Conservation (phyloP, 805 yeast genomes). For the Nakazawaea ishiwadae region DNA sequence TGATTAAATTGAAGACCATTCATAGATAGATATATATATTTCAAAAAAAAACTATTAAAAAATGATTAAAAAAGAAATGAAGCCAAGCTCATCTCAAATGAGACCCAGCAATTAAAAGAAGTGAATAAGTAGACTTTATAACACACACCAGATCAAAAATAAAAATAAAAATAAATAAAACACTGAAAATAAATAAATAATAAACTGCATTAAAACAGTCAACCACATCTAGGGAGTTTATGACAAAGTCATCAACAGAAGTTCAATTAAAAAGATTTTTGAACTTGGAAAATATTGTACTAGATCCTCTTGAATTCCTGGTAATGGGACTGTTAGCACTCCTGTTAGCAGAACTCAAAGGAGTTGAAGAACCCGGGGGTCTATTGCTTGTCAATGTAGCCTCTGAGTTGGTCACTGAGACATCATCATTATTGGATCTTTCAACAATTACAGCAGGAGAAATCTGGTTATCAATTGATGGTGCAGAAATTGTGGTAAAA, state of each 20-base stretch:
- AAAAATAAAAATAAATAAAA: too few species aligned
- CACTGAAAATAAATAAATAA: too few species aligned
- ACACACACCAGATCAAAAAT: too few species aligned
- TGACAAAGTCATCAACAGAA: too few species aligned
- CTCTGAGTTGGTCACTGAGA: constrained; percentile 12
- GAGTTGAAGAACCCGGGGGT: not conserved
- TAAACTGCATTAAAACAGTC: not conserved
- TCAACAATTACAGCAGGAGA: constrained; percentile 11
- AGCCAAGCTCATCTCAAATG: too few species aligned
- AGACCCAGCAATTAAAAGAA: too few species aligned
- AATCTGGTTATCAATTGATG: not conserved
- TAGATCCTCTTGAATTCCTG: not conserved
- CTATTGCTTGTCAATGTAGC: constrained; percentile 6
- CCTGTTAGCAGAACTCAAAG: not conserved
- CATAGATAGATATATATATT: too few species aligned
- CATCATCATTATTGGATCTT: constrained; percentile 1
- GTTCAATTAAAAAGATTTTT: constrained; percentile 4
- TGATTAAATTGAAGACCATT: not conserved
- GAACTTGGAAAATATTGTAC: not conserved
- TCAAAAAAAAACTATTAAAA: too few species aligned
- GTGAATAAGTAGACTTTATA: too few species aligned
- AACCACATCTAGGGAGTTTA: not conserved
- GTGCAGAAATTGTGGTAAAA: constrained; percentile 10
- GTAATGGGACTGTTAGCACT: not conserved
- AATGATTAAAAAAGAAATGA: too few species aligned